Evolutionary conservation across 306 rosid genomes (phyloP), one percentile per base, ranked within the genome.

Genomic region (Geum urbanum): DNA sequence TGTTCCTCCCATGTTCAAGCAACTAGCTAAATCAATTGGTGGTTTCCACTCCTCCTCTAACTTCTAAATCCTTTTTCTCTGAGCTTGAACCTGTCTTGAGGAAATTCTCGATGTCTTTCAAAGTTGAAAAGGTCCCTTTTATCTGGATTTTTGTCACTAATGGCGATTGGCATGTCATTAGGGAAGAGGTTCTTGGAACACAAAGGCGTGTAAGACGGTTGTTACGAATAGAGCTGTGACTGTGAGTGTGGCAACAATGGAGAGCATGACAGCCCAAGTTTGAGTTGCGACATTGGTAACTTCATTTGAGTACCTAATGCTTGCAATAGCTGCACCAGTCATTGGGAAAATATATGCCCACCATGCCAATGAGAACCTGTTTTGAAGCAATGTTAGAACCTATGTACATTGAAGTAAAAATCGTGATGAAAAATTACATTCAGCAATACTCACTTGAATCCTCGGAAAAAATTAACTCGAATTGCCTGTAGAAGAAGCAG

Each of bases 261-360:
- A 53, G 0, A 94, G 88, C 39, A 71, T 24, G 58, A 87, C 78
- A 72, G 91, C 77, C 16, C 91, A 20, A 50, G 83, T 60, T 78
- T 80, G 86, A 0, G 96, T 88, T 18, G 82, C 81, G 10, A 18
- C 56, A 60, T 69, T 77, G 37, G 87, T 83, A 65, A 94, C 91
- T 79, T 86, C 77, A 72, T 73, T 71, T 57, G 99, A 87, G 87
- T 94, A 94, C 66, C 80, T 81, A 59, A 94, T 70, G 15, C 95
- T 84, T 63, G 99, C 99, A 77, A 82, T 83, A 58, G 99, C 99
- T 50, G 97, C 97, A 61, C 92, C 96, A 4, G 99, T 89, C 99
- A 94, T 94, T 35, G 99, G 99, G 74, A 94, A 94, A 14, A 96
- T 94, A 74, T 94, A 94, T 13, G 96, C 99, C 99, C 99, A 94